Percentiles rank a stretch among this genome's conserved stretches.
phyloP scores from a whole-genome alignment of 2,329 filamentous ascomycete genomes.

The Rasamsonia emersonii region DNA sequence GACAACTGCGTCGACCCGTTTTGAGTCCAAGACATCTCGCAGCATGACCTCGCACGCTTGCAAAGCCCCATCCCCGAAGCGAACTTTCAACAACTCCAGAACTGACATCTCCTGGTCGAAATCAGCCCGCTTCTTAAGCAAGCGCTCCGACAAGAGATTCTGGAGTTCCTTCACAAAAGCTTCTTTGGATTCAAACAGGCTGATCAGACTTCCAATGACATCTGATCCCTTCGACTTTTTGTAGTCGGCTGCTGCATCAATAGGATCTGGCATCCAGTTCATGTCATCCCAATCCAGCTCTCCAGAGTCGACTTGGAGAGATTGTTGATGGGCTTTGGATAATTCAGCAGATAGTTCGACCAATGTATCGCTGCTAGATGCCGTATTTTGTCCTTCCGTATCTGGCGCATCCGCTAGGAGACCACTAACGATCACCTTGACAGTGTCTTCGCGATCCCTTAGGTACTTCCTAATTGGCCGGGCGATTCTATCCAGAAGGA shows the following conservation, averaged over 20 bases:
- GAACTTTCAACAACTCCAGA: slow-evolving; percentile 75
- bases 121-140: slow-evolving; percentile 56
- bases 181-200: slow-evolving; percentile 79
- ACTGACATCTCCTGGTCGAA: slow-evolving; percentile 78
- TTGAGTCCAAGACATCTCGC: slow-evolving; percentile 79
- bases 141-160: slow-evolving; percentile 72
- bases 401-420: slow-evolving; percentile 49
- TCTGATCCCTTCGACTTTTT: slow-evolving; percentile 82
- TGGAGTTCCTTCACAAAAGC: slow-evolving; percentile 93
- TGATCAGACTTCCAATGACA: slow-evolving; percentile 83
- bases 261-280: slow-evolving; percentile 85
- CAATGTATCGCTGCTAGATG: slow-evolving; percentile 33
- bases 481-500: slow-evolving; percentile 59
- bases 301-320: slow-evolving; percentile 41
- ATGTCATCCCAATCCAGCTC: slow-evolving; percentile 87
- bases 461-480: slow-evolving; percentile 55
- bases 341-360: slow-evolving; percentile 49
- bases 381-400: slow-evolving; percentile 20
- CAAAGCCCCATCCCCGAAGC: slow-evolving; percentile 75
- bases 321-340: slow-evolving; percentile 32
- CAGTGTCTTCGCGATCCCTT: slow-evolving; percentile 56
- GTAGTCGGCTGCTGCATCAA: slow-evolving; percentile 88
- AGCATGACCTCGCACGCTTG: slow-evolving; percentile 98
- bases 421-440: slow-evolving; percentile 56
- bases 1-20: slow-evolving; percentile 61